Conservation (phyloP, 164 flowering plant genomes). For the Aristolochia contorta region DNA sequence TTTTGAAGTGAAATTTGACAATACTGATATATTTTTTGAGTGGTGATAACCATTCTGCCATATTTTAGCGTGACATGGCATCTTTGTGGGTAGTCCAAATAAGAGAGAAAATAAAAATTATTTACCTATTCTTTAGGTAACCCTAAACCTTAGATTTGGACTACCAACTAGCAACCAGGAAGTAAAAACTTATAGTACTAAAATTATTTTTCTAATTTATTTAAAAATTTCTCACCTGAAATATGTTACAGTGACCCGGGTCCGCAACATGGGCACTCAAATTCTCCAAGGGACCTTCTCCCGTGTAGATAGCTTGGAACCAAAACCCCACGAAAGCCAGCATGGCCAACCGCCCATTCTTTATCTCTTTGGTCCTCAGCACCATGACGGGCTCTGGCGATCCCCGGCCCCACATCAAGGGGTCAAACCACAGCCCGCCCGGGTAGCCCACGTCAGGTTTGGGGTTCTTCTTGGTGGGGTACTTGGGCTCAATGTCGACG, state of each 20-base stretch:
- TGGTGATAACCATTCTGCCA: too few relatives aligned
- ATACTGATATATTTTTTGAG: too few relatives aligned
- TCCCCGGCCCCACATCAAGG: conserved; percentile 79
- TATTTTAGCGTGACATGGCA: too few relatives aligned
- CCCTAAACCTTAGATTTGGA: not conserved
- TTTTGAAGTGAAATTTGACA: too few relatives aligned
- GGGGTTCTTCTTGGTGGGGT: conserved; percentile 47
- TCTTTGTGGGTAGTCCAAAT: too few relatives aligned
- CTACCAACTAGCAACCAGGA: not conserved
- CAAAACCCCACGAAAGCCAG: conserved; percentile 70
- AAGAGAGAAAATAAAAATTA: too few relatives aligned
- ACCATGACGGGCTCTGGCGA: conserved; percentile 91
- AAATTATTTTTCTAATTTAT: too few relatives aligned
- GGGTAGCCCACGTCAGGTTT: conserved; percentile 86
- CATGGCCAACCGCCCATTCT: conserved; percentile 85
- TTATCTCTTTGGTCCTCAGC: conserved; percentile 86
- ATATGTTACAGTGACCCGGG: conserved; percentile 83
- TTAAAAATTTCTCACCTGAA: conserved; percentile 46
- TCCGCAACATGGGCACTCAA: conserved; percentile 69
- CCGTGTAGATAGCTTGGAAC: conserved; percentile 80
- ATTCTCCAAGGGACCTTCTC: conserved; percentile 67
- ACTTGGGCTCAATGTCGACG: conserved; percentile 62
- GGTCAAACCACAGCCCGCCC: conserved; percentile 87
- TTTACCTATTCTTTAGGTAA: too few relatives aligned
- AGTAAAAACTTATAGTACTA: too few relatives aligned